Evolutionary conservation across 768 basidiomycete genomes (phyloP).

Genomic region (Wakefieldia striispora): DNA sequence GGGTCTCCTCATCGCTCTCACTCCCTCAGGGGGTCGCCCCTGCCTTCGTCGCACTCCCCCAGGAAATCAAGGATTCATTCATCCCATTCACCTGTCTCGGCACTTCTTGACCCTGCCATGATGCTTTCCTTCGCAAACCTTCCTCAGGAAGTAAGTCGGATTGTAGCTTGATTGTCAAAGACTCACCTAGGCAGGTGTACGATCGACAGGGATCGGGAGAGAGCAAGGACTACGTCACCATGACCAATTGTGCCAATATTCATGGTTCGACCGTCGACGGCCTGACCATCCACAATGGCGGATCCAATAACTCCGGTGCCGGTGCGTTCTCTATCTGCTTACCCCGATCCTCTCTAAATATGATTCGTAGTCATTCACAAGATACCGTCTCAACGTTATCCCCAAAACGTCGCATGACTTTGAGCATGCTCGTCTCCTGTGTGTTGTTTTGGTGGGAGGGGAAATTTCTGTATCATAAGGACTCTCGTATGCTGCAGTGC

Average conservation of each 20-base stretch:
- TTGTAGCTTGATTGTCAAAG: background rate
- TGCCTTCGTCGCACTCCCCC: slow-evolving; percentile 3
- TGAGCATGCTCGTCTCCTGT: too few species aligned
- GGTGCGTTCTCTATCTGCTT: slow-evolving; percentile 7
- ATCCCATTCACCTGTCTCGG: background rate
- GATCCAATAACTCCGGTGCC: slow-evolving; percentile 4
- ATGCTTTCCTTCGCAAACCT: background rate
- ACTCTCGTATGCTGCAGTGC: too few species aligned
- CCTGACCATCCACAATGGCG: slow-evolving; percentile 9
- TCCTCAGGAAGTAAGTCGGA: background rate
- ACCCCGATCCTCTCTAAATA: background rate
- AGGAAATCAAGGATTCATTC: background rate
- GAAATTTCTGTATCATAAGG: too few species aligned
- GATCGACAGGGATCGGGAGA: background rate
- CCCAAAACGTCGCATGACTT: too few species aligned
- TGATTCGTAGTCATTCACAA: slow-evolving; percentile 13
- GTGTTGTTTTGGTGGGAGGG: too few species aligned
- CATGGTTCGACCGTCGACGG: background rate
- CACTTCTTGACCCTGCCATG: background rate
- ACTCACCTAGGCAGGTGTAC: background rate
- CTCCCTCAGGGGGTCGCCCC: slow-evolving; percentile 5
- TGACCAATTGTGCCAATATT: slow-evolving; percentile 2
- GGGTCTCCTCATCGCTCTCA: background rate
- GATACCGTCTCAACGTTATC: too few species aligned
- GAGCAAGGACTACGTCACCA: background rate